A percentile compares a stretch with the other conserved stretches of the same genome.
Conservation (phyloP, 225 moss, liverwort and hornwort species). For the Neckera pumila region DNA sequence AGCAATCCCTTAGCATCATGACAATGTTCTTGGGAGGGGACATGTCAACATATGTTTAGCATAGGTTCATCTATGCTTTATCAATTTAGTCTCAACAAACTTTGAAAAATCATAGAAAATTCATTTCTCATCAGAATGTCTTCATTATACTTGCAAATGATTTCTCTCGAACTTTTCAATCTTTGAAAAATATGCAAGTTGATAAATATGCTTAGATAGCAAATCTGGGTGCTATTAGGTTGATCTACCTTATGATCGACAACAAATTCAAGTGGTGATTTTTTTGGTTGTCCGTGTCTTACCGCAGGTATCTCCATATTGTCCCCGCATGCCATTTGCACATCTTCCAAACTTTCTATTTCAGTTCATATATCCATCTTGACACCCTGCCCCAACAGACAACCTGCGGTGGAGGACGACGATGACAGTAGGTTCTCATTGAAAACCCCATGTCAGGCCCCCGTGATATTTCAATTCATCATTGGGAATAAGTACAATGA, state of each 20-base stretch:
- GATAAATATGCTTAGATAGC: too few species aligned
- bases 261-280: background rate
- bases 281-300: background rate
- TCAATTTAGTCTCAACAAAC: too few species aligned
- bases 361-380: background rate
- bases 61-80: too few species aligned
- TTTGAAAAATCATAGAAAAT: too few species aligned
- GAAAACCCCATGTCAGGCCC: background rate
- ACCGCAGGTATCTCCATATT: background rate
- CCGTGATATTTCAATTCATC: background rate
- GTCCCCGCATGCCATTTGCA: background rate
- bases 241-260: background rate
- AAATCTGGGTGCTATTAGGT: too few species aligned
- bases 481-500: background rate
- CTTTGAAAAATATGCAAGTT: too few species aligned
- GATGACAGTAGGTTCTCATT: background rate
- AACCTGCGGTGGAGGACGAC: background rate
- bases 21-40: too few species aligned
- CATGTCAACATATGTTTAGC: too few species aligned
- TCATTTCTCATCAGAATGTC: too few species aligned
- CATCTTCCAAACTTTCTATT: background rate
- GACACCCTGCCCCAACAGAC: accelerated
- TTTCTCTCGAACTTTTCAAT: too few species aligned
- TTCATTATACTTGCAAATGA: too few species aligned
- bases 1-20: too few species aligned